Conservation (phyloP, 78 protist genomes). For the Cavenderia fasciculata region DNA sequence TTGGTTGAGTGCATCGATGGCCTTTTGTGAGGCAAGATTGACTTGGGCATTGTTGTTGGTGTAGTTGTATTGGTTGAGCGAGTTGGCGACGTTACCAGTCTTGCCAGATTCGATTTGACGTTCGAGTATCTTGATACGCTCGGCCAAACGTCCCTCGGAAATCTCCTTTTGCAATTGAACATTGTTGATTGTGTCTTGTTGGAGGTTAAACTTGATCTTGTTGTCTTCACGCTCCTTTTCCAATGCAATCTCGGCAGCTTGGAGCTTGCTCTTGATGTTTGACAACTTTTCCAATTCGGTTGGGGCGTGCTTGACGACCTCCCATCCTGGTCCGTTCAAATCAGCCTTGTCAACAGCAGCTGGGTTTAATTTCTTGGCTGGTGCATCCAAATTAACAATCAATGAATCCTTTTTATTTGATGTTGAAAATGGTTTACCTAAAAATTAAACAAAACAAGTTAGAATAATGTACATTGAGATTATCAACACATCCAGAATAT, state of each 20-base stretch:
- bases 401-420: not conserved
- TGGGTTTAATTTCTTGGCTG: too few relatives aligned
- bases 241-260: not conserved
- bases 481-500: too few relatives aligned
- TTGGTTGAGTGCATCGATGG: too few relatives aligned
- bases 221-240: constrained; percentile 34
- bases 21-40: not conserved
- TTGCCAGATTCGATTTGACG: constrained; percentile 9
- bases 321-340: constrained; percentile 28
- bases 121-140: constrained; percentile 29
- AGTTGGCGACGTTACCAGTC: not conserved
- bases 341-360: constrained; percentile 3
- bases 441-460: too few relatives aligned
- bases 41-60: constrained; percentile 21
- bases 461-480: too few relatives aligned
- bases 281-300: constrained; percentile 53
- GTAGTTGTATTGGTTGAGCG: constrained; percentile 40
- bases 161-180: not conserved
- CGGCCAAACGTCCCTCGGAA: not conserved
- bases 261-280: not conserved
- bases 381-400: not conserved
- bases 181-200: not conserved
- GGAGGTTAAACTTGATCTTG: constrained; percentile 2
- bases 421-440: not conserved
- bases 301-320: constrained; percentile 27